phyloP scores from a whole-genome alignment of 2,329 filamentous ascomycete species.

The Colletotrichum theobromicola region DNA sequence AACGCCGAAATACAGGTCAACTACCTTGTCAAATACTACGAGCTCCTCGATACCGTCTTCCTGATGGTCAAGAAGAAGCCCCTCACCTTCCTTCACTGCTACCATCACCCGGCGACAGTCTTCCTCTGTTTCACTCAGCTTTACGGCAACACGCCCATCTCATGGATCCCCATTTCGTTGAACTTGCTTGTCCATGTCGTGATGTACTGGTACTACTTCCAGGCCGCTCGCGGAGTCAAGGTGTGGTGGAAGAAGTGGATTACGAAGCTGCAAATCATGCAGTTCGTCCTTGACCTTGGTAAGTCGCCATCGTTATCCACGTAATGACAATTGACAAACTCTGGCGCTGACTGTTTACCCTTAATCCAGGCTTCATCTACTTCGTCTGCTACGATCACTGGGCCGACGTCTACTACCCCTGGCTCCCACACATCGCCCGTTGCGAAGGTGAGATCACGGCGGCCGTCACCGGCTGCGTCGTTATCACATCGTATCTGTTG shows the following conservation, averaged over 20 bases:
- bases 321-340: background rate
- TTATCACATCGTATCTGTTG: slow-evolving; percentile 77
- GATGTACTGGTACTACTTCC: slow-evolving; percentile 99
- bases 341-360: background rate
- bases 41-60: slow-evolving; percentile 87
- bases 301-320: slow-evolving; percentile 39
- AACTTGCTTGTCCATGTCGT: slow-evolving; percentile 88
- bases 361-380: slow-evolving; percentile 46
- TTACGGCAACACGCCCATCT: slow-evolving; percentile 81
- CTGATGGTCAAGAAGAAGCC: slow-evolving; percentile 95
- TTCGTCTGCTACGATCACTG: slow-evolving; percentile 84
- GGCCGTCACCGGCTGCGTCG: slow-evolving; percentile 75
- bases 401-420: slow-evolving; percentile 72
- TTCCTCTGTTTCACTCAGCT: slow-evolving; percentile 91
- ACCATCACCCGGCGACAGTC: slow-evolving; percentile 88
- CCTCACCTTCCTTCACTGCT: slow-evolving; percentile 90
- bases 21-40: slow-evolving; percentile 90
- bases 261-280: slow-evolving; percentile 85
- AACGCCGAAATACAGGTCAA: slow-evolving; percentile 68
- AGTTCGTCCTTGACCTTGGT: slow-evolving; percentile 90
- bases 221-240: slow-evolving; percentile 83
- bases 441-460: slow-evolving; percentile 82
- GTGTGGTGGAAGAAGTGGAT: slow-evolving; percentile 98
- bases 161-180: slow-evolving; percentile 83
- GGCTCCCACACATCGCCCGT: slow-evolving; percentile 70